A percentile compares a stretch with the other conserved stretches of the same genome.
phyloP scores from a whole-genome alignment of 2,329 filamentous ascomycete species.

The Fusarium nematophilum region DNA sequence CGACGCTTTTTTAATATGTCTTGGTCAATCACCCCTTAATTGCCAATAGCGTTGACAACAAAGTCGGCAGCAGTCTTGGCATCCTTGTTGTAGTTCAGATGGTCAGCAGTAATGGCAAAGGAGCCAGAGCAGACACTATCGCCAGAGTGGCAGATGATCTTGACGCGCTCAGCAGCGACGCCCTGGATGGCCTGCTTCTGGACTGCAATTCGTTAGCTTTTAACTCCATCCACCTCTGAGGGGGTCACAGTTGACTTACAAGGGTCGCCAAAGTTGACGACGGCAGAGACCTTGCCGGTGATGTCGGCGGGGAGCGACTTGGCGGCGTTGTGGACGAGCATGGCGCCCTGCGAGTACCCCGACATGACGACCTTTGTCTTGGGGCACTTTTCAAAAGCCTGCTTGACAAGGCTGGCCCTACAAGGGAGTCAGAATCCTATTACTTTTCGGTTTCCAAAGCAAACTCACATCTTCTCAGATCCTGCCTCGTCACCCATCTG shows the following conservation, averaged over 20 bases:
- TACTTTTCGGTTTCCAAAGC: too few species aligned
- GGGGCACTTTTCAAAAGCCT: constrained; percentile 56
- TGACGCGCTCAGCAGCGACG: constrained; percentile 30
- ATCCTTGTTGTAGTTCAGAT: constrained; percentile 45
- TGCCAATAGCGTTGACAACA: constrained; percentile 37
- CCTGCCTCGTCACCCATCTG: constrained; percentile 58
- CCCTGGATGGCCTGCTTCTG: constrained; percentile 39
- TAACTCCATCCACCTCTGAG: background rate
- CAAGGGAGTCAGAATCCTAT: too few species aligned
- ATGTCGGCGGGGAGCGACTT: constrained; percentile 50
- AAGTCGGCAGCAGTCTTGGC: constrained; percentile 45
- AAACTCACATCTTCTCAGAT: constrained; percentile 59
- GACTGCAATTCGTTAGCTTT: constrained; percentile 26
- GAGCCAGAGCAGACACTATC: constrained; percentile 48
- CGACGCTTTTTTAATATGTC: background rate
- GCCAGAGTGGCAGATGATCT: constrained; percentile 48
- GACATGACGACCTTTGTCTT: constrained; percentile 58
- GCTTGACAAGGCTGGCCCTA: constrained; percentile 36
- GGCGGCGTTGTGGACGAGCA: constrained; percentile 58
- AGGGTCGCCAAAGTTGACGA: constrained; percentile 47
- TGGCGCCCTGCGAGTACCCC: constrained; percentile 58
- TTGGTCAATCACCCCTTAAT: constrained; percentile 5
- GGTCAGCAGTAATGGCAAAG: constrained; percentile 41
- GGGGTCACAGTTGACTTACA: constrained; percentile 36
- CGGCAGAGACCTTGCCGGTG: constrained; percentile 43